Conservation (phyloP, 805 yeast genomes). For the Ascoidea asiatica region DNA sequence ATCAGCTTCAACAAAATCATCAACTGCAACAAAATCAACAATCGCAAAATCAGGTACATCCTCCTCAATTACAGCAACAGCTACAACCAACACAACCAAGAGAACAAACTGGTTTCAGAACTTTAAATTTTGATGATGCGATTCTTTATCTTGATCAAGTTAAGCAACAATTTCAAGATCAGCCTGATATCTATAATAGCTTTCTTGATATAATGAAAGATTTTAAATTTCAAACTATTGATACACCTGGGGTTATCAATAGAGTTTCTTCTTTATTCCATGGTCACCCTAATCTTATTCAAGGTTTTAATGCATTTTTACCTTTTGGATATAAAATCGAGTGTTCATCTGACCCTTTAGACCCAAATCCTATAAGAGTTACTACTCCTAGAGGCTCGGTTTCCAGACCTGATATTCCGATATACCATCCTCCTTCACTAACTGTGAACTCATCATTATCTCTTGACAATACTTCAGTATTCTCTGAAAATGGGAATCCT, state of each 20-base stretch:
- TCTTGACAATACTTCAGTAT: too few relatives aligned
- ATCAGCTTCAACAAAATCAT: too few relatives aligned
- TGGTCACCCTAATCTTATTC: constrained; percentile 88
- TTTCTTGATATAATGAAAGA: constrained; percentile 98
- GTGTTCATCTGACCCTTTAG: constrained; percentile 79
- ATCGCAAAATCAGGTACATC: not conserved
- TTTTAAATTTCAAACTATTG: constrained; percentile 88
- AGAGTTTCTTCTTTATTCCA: constrained; percentile 82
- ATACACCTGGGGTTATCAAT: constrained; percentile 97
- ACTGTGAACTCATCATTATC: not conserved
- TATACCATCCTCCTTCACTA: not conserved
- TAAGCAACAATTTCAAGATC: constrained; percentile 78
- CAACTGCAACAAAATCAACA: not conserved
- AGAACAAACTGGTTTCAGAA: constrained; percentile 23
- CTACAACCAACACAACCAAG: not conserved
- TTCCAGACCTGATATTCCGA: not conserved
- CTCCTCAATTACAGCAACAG: not conserved
- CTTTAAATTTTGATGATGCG: constrained; percentile 93
- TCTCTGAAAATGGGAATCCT: not conserved
- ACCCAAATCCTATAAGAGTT: constrained; percentile 84
- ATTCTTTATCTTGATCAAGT: constrained; percentile 91
- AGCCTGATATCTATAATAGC: constrained; percentile 92
- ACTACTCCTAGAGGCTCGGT: constrained; percentile 93
- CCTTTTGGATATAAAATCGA: constrained; percentile 96
- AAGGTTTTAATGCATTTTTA: constrained; percentile 92